These are phyloP conservation scores for Podaxis sp. DNA, from an alignment of 768 basidiomycete species.

Conservation along the genomic window DNA sequence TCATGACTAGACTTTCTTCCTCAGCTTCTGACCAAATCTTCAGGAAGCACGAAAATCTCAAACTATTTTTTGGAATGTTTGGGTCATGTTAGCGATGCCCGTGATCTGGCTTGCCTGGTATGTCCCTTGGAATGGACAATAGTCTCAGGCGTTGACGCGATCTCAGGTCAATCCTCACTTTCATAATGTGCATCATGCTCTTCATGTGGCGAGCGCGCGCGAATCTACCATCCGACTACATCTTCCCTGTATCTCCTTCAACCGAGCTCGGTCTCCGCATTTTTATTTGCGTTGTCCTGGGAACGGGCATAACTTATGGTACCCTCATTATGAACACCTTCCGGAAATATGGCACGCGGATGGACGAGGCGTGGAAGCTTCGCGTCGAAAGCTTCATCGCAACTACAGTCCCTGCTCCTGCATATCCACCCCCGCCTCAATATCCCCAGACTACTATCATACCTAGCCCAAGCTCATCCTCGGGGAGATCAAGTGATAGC, in stretches of 20 bases:
- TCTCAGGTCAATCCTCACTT: slow-evolving; percentile 5
- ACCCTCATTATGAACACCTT: slow-evolving; percentile 49
- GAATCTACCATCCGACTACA: slow-evolving; percentile 41
- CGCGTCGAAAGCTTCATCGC: slow-evolving; percentile 18
- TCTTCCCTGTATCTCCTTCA: slow-evolving; percentile 42
- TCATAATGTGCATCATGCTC: slow-evolving; percentile 51
- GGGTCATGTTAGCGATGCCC: slow-evolving; percentile 62
- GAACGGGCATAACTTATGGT: slow-evolving; percentile 53
- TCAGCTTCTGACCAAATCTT: not conserved
- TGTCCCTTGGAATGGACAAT: not conserved
- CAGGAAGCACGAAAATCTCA: slow-evolving; percentile 47
- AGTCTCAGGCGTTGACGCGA: not conserved
- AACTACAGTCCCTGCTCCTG: not conserved
- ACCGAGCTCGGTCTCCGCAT: slow-evolving; percentile 54
- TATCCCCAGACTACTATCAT: not conserved
- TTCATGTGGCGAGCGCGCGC: slow-evolving; percentile 64
- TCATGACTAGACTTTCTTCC: not conserved
- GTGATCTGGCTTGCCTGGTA: slow-evolving; percentile 62
- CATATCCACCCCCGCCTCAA: not conserved
- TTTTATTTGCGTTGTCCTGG: slow-evolving; percentile 45
- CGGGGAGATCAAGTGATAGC: not conserved
- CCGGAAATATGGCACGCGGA: slow-evolving; percentile 41
- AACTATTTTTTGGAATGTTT: slow-evolving; percentile 53
- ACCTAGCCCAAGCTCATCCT: not conserved
- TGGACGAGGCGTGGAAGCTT: slow-evolving; percentile 27